Evolutionary conservation across 441 rosid species (phyloP), one percentile per base, ranked within the genome.

Genomic region (Euphorbia schlechtendalii): DNA sequence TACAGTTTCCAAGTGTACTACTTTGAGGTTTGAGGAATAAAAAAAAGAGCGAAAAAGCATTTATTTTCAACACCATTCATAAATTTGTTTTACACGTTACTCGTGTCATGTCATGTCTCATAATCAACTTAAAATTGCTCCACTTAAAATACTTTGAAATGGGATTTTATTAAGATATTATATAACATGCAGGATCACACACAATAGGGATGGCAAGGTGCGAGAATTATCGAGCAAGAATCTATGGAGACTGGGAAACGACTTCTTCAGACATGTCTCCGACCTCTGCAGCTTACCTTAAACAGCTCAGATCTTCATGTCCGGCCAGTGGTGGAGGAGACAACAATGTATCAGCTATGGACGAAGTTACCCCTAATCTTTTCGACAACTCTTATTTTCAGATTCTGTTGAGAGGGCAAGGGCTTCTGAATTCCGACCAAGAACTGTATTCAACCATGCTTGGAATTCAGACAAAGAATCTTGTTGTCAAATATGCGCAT

Each of bases 131-230:
- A 4, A 36, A 36, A 9, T 36, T 36, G 4, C 9, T 36, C 40
- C 40, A 36, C 9, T 36, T 36, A 36, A 4, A 36, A 36, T 36
- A 36, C 40, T 30, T 20, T 2, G 18, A 52, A 52, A 52, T 52
- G 3, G 21, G n/a, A n/a, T n/a, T n/a, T n/a, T n/a, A n/a, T n/a
- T n/a, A n/a, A n/a, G n/a, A 52, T 2, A 20, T 20, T 2, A 3
- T 0, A 24, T 53, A 3, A 22, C 11, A 21, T 48, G 53, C 77
- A 85, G 98, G 98, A 22, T 87, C 95, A 3, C 98, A 93, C 78
- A 88, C 95, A 1, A 66, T 88, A 73, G 97, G 97, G 51, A 83
- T 78, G 82, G 99, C 98, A 38, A 80, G 86, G 40, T 93, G 98
- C 72, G 56, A 79, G 6, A 82, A 82, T 0, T 90, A 84, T 27